These are phyloP conservation scores for Staphylotrichum longicolle DNA, from an alignment of 495 filamentous ascomycete species.

Conservation along the genomic window DNA sequence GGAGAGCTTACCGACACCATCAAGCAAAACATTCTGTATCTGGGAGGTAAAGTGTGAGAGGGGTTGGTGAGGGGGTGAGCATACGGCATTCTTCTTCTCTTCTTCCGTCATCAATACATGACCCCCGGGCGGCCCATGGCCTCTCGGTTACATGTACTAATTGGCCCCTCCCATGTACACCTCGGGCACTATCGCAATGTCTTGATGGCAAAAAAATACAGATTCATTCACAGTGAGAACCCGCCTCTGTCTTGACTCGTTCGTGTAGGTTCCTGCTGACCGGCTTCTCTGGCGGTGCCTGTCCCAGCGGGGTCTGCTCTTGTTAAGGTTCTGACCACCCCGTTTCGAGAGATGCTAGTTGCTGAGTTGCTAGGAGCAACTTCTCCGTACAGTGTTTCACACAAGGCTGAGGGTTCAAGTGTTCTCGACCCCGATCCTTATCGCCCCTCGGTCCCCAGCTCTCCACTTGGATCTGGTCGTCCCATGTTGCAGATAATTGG, in stretches of 20 bases:
- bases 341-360: too few relatives aligned
- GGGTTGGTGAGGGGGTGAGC: conserved; percentile 25
- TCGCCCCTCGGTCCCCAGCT: too few relatives aligned
- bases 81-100: conserved; percentile 9
- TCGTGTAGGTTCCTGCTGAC: conserved; percentile 3
- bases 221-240: background rate
- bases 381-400: too few relatives aligned
- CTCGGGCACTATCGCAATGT: background rate
- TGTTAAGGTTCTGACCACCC: too few relatives aligned
- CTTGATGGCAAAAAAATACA: conserved; percentile 7
- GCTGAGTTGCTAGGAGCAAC: too few relatives aligned
- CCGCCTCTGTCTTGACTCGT: background rate
- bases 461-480: too few relatives aligned
- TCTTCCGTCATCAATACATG: conserved; percentile 6
- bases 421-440: too few relatives aligned
- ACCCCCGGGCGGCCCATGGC: conserved; percentile 15
- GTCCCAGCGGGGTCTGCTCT: too few relatives aligned
- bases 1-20: conserved; percentile 46
- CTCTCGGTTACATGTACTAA: conserved; percentile 5
- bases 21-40: conserved; percentile 52
- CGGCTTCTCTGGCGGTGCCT: background rate
- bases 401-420: too few relatives aligned
- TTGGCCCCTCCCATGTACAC: conserved; percentile 15
- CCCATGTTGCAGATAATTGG: too few relatives aligned
- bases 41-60: conserved; percentile 49